Evolutionary conservation across 2,329 filamentous ascomycete species (phyloP).

Genomic region (Monilinia polystroma): DNA sequence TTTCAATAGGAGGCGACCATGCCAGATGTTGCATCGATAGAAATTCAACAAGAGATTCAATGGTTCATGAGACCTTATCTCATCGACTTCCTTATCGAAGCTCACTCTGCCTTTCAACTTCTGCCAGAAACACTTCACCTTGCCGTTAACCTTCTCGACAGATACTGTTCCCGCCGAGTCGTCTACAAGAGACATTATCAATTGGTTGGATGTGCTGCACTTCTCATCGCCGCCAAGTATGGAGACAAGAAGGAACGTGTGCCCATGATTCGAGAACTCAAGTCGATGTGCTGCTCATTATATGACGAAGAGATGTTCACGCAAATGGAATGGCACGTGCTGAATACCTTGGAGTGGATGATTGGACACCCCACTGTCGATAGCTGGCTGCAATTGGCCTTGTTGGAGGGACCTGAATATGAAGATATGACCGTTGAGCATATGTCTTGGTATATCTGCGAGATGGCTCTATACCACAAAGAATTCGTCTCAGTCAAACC

Average conservation of each 20-base stretch:
- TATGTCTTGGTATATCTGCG: constrained; percentile 90
- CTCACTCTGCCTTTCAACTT: constrained; percentile 89
- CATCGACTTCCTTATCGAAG: constrained; percentile 96
- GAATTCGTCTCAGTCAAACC: constrained; percentile 94
- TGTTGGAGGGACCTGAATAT: constrained; percentile 67
- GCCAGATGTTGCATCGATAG: constrained; percentile 94
- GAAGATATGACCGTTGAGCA: constrained; percentile 87
- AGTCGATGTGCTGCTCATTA: constrained; percentile 98
- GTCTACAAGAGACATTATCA: constrained; percentile 99
- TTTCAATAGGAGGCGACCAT: constrained; percentile 70
- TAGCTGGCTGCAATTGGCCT: constrained; percentile 84
- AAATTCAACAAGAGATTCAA: constrained; percentile 98
- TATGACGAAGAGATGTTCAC: constrained; percentile 99
- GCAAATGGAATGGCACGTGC: constrained; percentile 99
- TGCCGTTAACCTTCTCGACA: constrained; percentile 91
- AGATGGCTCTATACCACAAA: constrained; percentile 93
- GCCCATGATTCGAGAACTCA: constrained; percentile 94
- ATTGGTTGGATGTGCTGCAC: constrained; percentile 90
- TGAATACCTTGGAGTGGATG: constrained; percentile 95
- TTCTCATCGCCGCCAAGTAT: constrained; percentile 97
- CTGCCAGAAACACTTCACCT: constrained; percentile 94
- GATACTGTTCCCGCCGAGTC: constrained; percentile 95
- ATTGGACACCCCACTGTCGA: constrained; percentile 96
- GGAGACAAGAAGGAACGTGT: constrained; percentile 98
- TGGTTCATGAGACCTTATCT: constrained; percentile 99